These are phyloP conservation scores for Nicotiana paniculata DNA, from an alignment of 257 asterid genomes.

Conservation along the genomic window DNA sequence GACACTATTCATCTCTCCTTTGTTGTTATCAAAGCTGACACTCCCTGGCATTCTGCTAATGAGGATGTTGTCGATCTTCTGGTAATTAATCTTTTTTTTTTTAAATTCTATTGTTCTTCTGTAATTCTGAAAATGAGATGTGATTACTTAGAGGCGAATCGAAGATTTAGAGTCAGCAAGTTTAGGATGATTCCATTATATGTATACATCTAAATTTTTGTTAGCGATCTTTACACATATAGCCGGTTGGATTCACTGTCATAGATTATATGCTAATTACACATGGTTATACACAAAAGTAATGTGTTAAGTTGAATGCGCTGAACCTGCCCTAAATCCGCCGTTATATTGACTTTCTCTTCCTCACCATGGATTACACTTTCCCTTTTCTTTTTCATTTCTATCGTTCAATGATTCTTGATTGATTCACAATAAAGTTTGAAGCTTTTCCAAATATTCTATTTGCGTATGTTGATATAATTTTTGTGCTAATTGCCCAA, in stretches of 20 bases:
- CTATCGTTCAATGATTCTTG: not conserved
- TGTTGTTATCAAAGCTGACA: slow-evolving; percentile 79
- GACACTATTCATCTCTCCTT: slow-evolving; percentile 79
- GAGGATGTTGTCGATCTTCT: slow-evolving; percentile 81
- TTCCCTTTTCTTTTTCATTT: not conserved
- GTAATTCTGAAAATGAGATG: not conserved
- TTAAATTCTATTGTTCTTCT: not conserved
- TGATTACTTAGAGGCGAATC: not conserved
- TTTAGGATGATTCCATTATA: too few relatives aligned
- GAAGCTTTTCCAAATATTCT: not conserved
- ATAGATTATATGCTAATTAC: too few relatives aligned
- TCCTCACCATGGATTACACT: not conserved
- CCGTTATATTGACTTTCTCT: not conserved
- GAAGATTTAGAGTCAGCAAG: too few relatives aligned
- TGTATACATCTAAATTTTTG: too few relatives aligned
- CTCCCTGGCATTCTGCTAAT: slow-evolving; percentile 71
- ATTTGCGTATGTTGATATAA: too few relatives aligned
- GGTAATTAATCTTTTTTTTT: slow-evolving; percentile 34
- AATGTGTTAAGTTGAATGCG: too few relatives aligned
- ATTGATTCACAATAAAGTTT: not conserved
- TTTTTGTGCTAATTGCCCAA: not conserved
- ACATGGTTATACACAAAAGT: too few relatives aligned
- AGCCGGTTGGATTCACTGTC: too few relatives aligned
- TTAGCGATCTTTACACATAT: too few relatives aligned
- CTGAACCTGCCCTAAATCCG: too few relatives aligned